Evolutionary conservation across 257 asterid species (phyloP).

Genomic region (Gynochthodes officinalis): DNA sequence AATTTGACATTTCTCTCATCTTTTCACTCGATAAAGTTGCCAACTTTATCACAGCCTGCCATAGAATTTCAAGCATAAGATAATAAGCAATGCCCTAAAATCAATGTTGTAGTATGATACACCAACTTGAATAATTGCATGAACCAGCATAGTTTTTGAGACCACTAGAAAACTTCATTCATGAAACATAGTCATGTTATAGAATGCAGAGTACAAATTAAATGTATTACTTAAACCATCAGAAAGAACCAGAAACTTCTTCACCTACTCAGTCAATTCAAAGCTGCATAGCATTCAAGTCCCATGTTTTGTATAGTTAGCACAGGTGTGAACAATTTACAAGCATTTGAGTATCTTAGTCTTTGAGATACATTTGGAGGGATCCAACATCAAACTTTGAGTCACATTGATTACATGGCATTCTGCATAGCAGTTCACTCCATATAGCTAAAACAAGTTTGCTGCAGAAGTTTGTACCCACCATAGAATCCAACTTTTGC

Average conservation of each 20-base stretch:
- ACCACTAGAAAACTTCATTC: too few relatives aligned
- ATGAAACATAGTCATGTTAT: too few relatives aligned
- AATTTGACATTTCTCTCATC: slow-evolving; percentile 56
- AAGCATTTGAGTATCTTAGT: too few relatives aligned
- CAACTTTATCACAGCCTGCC: slow-evolving; percentile 75
- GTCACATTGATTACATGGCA: neutral
- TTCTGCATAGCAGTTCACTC: too few relatives aligned
- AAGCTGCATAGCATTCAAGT: neutral
- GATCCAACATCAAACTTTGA: too few relatives aligned
- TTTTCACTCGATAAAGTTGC: slow-evolving; percentile 39
- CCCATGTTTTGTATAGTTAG: too few relatives aligned
- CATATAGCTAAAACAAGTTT: neutral
- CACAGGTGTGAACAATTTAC: too few relatives aligned
- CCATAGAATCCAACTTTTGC: neutral
- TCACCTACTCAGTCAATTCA: neutral
- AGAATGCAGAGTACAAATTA: too few relatives aligned
- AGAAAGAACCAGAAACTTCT: neutral
- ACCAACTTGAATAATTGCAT: neutral
- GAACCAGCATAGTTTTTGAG: neutral
- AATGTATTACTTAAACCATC: neutral
- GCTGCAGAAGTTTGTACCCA: neutral
- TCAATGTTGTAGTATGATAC: neutral
- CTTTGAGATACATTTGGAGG: too few relatives aligned
- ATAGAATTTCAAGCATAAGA: slow-evolving; percentile 7
- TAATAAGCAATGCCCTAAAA: neutral